phyloP scores from a whole-genome alignment of 768 basidiomycete species.

The Saitozyma podzolica region DNA sequence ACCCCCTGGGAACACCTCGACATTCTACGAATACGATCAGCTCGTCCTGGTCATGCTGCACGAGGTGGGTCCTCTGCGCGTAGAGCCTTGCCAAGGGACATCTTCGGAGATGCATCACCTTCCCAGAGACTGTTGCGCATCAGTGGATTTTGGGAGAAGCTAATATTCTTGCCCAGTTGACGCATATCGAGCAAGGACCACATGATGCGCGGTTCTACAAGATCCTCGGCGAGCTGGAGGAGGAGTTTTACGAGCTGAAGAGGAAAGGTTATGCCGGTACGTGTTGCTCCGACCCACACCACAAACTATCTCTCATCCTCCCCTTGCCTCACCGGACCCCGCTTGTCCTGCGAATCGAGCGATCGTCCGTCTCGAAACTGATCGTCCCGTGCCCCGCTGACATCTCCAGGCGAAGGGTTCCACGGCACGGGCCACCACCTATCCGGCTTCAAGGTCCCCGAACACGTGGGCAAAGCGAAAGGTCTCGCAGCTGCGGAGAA shows the following conservation, averaged over 20 bases:
- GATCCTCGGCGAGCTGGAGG: constrained; percentile 63
- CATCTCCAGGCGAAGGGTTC: constrained; percentile 72
- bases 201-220: constrained; percentile 66
- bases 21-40: constrained; percentile 73
- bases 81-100: too few relatives aligned
- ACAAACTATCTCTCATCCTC: too few relatives aligned
- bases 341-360: too few relatives aligned
- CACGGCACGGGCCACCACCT: constrained; percentile 70
- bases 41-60: constrained; percentile 85
- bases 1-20: constrained; percentile 66
- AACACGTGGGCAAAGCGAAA: constrained; percentile 64
- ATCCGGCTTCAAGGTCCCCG: constrained; percentile 67
- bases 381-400: constrained; percentile 3
- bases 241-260: constrained; percentile 79
- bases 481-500: constrained; percentile 81
- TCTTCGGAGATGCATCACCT: too few relatives aligned
- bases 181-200: constrained; percentile 83
- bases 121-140: too few relatives aligned
- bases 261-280: constrained; percentile 74
- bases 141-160: not conserved
- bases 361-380: too few relatives aligned
- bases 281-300: constrained; percentile 6
- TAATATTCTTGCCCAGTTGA: constrained; percentile 60
- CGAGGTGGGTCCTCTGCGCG: constrained; percentile 60
- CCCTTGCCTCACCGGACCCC: too few relatives aligned